Percentiles rank a stretch among this genome's conserved stretches.
Conservation (phyloP, 495 filamentous ascomycete species). For the Penicillium antarcticum region DNA sequence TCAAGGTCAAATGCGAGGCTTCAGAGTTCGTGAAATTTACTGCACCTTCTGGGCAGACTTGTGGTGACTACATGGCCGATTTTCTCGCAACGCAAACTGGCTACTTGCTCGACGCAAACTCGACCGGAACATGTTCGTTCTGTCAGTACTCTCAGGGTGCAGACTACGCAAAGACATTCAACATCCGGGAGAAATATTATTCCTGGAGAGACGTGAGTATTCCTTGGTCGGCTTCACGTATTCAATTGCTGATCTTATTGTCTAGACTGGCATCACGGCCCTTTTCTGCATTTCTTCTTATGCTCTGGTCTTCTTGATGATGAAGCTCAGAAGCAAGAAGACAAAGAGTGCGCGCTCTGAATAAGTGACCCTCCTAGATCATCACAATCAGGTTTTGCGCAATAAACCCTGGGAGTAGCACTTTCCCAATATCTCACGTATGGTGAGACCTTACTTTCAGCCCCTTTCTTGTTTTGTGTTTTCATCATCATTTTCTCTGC, state of each 20-base stretch:
- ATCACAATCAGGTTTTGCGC: too few relatives aligned
- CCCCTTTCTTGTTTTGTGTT: too few relatives aligned
- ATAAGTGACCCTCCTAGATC: background rate
- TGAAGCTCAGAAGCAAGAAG: conserved; percentile 44
- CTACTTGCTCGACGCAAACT: conserved; percentile 53
- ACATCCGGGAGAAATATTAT: conserved; percentile 37
- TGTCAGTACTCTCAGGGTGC: conserved; percentile 49
- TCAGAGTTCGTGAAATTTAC: conserved; percentile 60
- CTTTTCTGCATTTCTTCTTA: conserved; percentile 42
- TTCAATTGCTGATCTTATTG: conserved; percentile 6
- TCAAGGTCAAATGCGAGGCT: conserved; percentile 52
- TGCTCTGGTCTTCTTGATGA: conserved; percentile 38
- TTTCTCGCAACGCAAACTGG: conserved; percentile 53
- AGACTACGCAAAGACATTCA: conserved; percentile 40
- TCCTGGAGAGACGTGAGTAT: conserved; percentile 42
- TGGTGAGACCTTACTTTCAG: too few relatives aligned
- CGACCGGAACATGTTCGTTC: conserved; percentile 56
- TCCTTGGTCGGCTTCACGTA: background rate
- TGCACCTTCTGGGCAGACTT: conserved; percentile 59
- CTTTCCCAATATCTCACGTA: too few relatives aligned
- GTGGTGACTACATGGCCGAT: conserved; percentile 61
- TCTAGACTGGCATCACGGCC: conserved; percentile 38
- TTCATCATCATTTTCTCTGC: too few relatives aligned
- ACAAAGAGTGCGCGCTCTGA: conserved; percentile 36
- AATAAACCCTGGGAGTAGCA: too few relatives aligned